Evolutionary conservation across 1,284 basidiomycete species (phyloP), one percentile per base, ranked within the genome.

Genomic region (Fistulinella cinereoalba): DNA sequence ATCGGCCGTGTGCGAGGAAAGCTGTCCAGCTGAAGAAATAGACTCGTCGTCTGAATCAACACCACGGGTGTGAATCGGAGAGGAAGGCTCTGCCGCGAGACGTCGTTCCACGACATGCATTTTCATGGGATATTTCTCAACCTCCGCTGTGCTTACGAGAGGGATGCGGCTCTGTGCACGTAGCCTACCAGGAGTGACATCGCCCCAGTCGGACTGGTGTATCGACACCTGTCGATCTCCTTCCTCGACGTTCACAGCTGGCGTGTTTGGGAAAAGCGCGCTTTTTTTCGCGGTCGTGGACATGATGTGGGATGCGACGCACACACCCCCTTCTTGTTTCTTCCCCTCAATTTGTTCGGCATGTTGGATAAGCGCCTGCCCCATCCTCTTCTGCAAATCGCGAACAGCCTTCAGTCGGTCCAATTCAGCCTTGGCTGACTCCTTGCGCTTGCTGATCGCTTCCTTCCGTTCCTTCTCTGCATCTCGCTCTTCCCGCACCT

Each of bases 351-450:
- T 57, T 48, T 72, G 71, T 4, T 71, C 66, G 38, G 77, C 57
- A 48, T 74, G 76, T 43, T 65, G 64, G 32, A 88, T 52, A 32
- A 89, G 69, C 0, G 84, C 81, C 53, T 75, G 80, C 2, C 85
- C 87, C 83, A 89, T 86, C 66, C 80, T 85, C 69, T 80, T 85
- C 61, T 87, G 84, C 58, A 86, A 69, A 47, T 81, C 81, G 47
- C 74, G 76, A 3, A 76, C 71, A 29, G 72, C 73, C 50, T 77
- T 77, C 28, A 81, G 52, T 37, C 66, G 72, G 37, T 75, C 77
- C 51, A 77, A 68, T 55, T 85, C 80, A 16, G 68, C 68, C 46
- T 71, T 73, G 11, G 71, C 74, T 8, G 71, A 76, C 51, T 79
- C 74, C 55, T 72, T 78, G 25, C 76, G 70, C 55, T 72, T 77